These are phyloP conservation scores for Leccinum truebloodii DNA, from an alignment of 768 basidiomycete species.

Conservation along the genomic window DNA sequence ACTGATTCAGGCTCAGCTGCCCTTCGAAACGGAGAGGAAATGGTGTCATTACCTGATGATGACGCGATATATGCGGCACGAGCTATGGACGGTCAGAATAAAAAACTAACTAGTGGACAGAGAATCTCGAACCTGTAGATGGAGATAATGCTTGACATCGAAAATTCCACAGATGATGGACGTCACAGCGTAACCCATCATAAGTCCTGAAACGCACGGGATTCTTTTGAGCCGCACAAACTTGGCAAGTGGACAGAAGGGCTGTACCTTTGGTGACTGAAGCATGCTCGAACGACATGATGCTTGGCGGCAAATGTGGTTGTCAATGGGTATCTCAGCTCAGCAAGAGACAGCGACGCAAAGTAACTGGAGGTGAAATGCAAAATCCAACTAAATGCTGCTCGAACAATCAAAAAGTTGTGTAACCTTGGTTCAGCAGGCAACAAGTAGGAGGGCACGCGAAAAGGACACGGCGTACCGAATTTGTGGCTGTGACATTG, in stretches of 20 bases:
- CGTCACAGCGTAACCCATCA: slow-evolving; percentile 67
- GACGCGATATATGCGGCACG: slow-evolving; percentile 84
- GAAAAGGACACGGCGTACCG: neutral
- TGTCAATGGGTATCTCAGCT: neutral
- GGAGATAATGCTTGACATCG: slow-evolving; percentile 86
- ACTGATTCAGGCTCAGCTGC: slow-evolving; percentile 36
- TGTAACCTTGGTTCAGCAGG: neutral
- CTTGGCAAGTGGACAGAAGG: neutral
- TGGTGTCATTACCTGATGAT: slow-evolving; percentile 68
- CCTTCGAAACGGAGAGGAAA: slow-evolving; percentile 11
- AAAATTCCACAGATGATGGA: slow-evolving; percentile 79
- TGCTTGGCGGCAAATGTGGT: neutral
- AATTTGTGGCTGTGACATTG: slow-evolving; percentile 12
- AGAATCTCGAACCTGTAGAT: slow-evolving; percentile 62
- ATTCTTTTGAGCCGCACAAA: slow-evolving; percentile 1
- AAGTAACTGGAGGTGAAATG: neutral
- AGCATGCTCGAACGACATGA: slow-evolving; percentile 83
- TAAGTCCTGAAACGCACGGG: slow-evolving; percentile 55
- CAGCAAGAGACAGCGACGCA: neutral
- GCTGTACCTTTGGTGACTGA: slow-evolving; percentile 77
- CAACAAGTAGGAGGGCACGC: neutral
- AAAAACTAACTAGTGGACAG: neutral
- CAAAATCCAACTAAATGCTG: neutral
- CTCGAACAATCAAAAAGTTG: neutral
- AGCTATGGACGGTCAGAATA: slow-evolving; percentile 46